A percentile compares a stretch with the other conserved stretches of the same genome.
Evolutionary conservation across 192 early-diverging fungal genomes (phyloP).

Genomic region (Mortierella hygrophila): DNA sequence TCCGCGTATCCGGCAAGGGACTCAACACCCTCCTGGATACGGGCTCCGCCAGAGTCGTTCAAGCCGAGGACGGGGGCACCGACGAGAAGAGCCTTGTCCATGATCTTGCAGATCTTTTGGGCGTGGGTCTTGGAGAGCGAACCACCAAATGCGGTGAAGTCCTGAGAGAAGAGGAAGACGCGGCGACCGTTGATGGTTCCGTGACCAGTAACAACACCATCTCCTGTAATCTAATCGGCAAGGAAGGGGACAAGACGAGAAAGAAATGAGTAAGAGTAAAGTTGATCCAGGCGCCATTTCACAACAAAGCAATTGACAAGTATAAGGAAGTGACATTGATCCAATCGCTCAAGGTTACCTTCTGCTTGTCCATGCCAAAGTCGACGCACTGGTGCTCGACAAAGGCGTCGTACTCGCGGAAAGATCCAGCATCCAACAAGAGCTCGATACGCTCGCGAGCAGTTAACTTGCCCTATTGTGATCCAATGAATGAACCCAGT

Average conservation of each 20-base stretch:
- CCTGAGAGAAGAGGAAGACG: constrained; percentile 93
- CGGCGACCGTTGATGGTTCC: constrained; percentile 93
- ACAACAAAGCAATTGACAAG: neutral
- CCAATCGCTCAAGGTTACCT: constrained; percentile 46
- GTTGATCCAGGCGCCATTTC: neutral
- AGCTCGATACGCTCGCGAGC: constrained; percentile 92
- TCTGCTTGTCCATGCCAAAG: constrained; percentile 87
- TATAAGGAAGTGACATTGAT: neutral
- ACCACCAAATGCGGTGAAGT: constrained; percentile 95
- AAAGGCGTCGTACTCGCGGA: constrained; percentile 94
- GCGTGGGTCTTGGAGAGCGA: constrained; percentile 90
- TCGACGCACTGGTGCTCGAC: constrained; percentile 95
- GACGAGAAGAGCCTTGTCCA: constrained; percentile 93
- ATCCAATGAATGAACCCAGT: constrained; percentile 1
- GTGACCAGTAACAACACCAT: constrained; percentile 96
- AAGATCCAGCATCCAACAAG: constrained; percentile 85
- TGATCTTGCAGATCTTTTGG: constrained; percentile 92
- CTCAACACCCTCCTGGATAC: constrained; percentile 98
- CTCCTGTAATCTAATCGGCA: constrained; percentile 81
- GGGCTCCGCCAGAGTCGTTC: constrained; percentile 97
- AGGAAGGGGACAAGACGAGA: neutral
- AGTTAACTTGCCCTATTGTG: constrained; percentile 87
- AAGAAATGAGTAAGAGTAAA: neutral
- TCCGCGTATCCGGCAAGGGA: constrained; percentile 96
- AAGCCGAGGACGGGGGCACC: constrained; percentile 96